Conservation (phyloP, 148 eudicot species). For the Nepenthes mirabilis region DNA sequence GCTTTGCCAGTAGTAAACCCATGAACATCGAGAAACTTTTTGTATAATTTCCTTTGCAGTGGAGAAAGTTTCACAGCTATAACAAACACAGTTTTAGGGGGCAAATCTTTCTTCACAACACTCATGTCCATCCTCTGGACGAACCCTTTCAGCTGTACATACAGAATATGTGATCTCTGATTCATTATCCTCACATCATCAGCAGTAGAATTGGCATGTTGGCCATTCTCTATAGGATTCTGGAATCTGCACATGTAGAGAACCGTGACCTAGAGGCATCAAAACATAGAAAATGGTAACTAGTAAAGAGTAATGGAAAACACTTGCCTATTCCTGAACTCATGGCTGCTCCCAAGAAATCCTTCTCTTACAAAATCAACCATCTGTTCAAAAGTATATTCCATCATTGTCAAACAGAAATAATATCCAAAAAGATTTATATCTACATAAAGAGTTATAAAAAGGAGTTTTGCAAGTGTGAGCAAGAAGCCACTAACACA, state of each 20-base stretch:
- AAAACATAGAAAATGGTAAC: not conserved
- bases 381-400: slow-evolving; percentile 42
- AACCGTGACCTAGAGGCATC: slow-evolving; percentile 4
- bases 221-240: slow-evolving; percentile 92
- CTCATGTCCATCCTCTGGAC: slow-evolving; percentile 98
- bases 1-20: slow-evolving; percentile 50
- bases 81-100: slow-evolving; percentile 91
- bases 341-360: slow-evolving; percentile 90
- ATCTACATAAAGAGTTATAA: slow-evolving; percentile 7
- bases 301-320: not conserved
- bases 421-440: not conserved
- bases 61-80: slow-evolving; percentile 87
- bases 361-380: slow-evolving; percentile 99
- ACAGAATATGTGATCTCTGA: slow-evolving; percentile 88
- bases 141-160: slow-evolving; percentile 91
- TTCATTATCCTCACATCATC: slow-evolving; percentile 94
- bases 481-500: slow-evolving; percentile 47
- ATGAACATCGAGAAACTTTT: slow-evolving; percentile 80
- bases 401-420: not conserved
- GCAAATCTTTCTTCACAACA: slow-evolving; percentile 91
- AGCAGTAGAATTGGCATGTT: slow-evolving; percentile 83
- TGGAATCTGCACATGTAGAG: slow-evolving; percentile 50
- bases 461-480: not conserved
- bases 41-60: slow-evolving; percentile 67
- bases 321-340: slow-evolving; percentile 86